Percentiles rank a stretch among this genome's conserved stretches.
These are phyloP conservation scores for Sordaria brevicollis DNA, from an alignment of 495 filamentous ascomycete species.

Conservation along the genomic window DNA sequence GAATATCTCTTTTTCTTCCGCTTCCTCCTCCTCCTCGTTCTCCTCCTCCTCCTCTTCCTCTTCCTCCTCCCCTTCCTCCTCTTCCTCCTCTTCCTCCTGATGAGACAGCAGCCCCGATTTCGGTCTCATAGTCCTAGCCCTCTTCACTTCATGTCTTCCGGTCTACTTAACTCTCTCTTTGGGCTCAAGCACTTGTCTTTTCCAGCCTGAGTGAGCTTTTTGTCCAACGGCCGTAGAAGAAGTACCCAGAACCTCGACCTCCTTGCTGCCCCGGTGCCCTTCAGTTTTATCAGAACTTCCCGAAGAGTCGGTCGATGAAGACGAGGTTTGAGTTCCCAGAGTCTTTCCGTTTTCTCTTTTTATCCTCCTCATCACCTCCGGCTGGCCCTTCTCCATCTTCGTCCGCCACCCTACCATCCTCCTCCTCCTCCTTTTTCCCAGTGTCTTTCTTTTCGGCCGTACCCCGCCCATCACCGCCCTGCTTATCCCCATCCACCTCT, in stretches of 20 bases:
- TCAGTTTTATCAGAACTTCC: neutral
- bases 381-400: too few relatives aligned
- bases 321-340: neutral
- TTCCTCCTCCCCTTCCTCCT: neutral
- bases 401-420: too few relatives aligned
- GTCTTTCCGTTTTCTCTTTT: neutral
- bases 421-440: too few relatives aligned
- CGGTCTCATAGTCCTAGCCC: neutral
- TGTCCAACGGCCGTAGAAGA: too few relatives aligned
- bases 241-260: too few relatives aligned
- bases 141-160: neutral
- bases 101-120: neutral
- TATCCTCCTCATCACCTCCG: too few relatives aligned
- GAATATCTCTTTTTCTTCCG: neutral
- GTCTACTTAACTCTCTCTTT: too few relatives aligned
- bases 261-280: too few relatives aligned
- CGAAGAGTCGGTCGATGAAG: neutral
- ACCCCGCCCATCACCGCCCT: too few relatives aligned
- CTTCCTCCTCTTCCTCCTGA: neutral
- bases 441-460: too few relatives aligned
- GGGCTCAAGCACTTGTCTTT: too few relatives aligned
- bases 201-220: too few relatives aligned
- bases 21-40: neutral
- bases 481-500: neutral
- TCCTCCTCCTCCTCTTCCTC: neutral